Base-by-base conservation (phyloP, 75 land plant genomes). In the Cryptomeria japonica region DNA sequence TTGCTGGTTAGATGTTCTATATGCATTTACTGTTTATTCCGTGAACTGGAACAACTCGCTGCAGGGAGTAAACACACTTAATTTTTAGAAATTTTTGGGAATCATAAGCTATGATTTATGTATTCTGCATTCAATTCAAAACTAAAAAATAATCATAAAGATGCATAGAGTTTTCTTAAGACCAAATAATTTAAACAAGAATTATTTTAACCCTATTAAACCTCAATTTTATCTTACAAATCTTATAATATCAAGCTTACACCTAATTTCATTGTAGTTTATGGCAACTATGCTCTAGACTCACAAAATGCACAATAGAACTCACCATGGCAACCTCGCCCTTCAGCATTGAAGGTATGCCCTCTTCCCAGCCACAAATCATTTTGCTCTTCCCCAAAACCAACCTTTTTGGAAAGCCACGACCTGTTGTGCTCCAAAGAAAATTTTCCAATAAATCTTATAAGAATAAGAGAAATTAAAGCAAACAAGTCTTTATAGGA, bases 321-420 rank as follows among this genome's bases (percentile, higher is more conserved):
- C 84, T 82, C 84, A 98, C 99, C 96, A 97, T 97, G 34, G 99
- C 95, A 72, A 97, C 92, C 94, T 98, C 99, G 86, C 99, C 97
- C 91, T 94, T 97, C 84, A 86, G 87, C 96, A 98, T 97, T 22
- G 99, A 97, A 22, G 98, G 97, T 87, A 98, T 87, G 9, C 99
- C 99, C 94, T 98, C 99, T 46, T 93, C 89, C 93, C 98, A 91
- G 16, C 96, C 99, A 80, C 90, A 86, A 80, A 98, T 91, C 93
- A 98, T 92, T 86, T 98, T 98, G 93, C 99, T 97, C 89, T 98
- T 98, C 6, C 99, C 99, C 86, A 98, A 76, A 36, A 98, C 95
- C 86, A 90, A 85, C 88, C 92, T 97, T 16, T 85, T 89, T 25
- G 99, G 99, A 55, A 49, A 87, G 36, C 97, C 99, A 39, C 91